phyloP scores from a whole-genome alignment of 2,329 filamentous ascomycete genomes.

The Fusarium sacchari region DNA sequence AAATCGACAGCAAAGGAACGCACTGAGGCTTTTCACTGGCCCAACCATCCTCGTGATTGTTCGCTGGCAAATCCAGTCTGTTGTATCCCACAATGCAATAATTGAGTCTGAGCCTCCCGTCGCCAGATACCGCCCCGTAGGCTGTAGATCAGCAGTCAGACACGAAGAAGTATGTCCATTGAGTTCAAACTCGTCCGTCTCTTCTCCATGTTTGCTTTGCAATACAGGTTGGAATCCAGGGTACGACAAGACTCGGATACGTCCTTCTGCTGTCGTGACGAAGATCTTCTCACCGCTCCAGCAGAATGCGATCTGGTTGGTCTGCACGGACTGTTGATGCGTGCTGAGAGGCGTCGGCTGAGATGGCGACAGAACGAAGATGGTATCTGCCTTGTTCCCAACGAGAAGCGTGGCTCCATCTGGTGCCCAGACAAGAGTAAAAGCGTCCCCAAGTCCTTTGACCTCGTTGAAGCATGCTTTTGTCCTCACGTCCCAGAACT shows the following conservation, averaged over 20 bases:
- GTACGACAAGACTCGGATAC: conserved; percentile 75
- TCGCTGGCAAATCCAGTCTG: conserved; percentile 78
- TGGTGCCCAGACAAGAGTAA: conserved; percentile 79
- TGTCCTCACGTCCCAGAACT: conserved; percentile 83
- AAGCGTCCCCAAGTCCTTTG: conserved; percentile 71
- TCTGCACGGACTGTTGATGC: conserved; percentile 71
- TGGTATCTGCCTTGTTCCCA: conserved; percentile 74
- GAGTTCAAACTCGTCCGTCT: conserved; percentile 66
- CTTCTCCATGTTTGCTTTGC: conserved; percentile 57
- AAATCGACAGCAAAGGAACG: conserved; percentile 41
- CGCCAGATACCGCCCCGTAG: conserved; percentile 76
- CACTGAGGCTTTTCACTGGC: conserved; percentile 75
- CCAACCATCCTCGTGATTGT: conserved; percentile 76
- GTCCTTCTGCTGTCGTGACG: conserved; percentile 76
- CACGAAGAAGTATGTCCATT: conserved; percentile 80
- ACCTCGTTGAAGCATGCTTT: conserved; percentile 77
- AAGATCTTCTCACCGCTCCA: conserved; percentile 78
- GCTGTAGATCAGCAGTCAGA: conserved; percentile 74
- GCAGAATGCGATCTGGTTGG: conserved; percentile 79
- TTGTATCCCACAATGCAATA: conserved; percentile 81
- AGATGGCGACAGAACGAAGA: conserved; percentile 71
- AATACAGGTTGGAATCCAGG: conserved; percentile 69
- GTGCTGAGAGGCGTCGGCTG: conserved; percentile 65
- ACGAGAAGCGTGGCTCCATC: conserved; percentile 76
- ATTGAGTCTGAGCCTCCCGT: conserved; percentile 80